Evolutionary conservation across 306 rosid species (phyloP), one percentile per base, ranked within the genome.

Genomic region (Benincasa hispida): DNA sequence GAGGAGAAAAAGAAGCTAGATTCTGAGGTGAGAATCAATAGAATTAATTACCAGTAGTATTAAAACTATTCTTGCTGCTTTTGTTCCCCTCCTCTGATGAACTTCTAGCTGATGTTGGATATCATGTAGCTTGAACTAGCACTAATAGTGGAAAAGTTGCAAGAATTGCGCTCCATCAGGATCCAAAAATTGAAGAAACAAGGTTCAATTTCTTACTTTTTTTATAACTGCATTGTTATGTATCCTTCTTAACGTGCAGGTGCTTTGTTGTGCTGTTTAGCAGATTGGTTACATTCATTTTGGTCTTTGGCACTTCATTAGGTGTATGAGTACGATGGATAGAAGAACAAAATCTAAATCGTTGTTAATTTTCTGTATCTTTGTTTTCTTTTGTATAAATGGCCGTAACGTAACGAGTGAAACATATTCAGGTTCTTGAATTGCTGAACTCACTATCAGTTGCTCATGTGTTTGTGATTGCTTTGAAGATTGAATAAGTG

Each of bases 171-270:
- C 25, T 87, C 94, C 62, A 84, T 90, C 73, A 90, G 95, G 84
- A 90, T 91, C 79, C 90, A 90, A 37, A 94, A 89, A 69, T 80
- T 94, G 94, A 91, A 91, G 85, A 94, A 89, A 78, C 97, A 94
- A 81, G 98, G 96, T 87, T 28, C 45, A 66, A 17, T 60, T 37
- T 51, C 15, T 6, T 60, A 39, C 32, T 27, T 50, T 10, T 17
- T 14, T 55, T 51, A 7, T 76, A 22, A 62, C 55, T 76, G 55
- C 22, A 27, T 63, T 10, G 35, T 30, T 32, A 58, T 37, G 12
- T 41, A 37, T 22, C 75, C 4, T 42, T 74, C 48, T 54, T 54
- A n/a, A 50, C 56, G 25, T 35, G 70, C 41, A 42, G 8, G 30
- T 76, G 58, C 19, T 76, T 76, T 55, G 22, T 37, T 59, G 18